A percentile compares a stretch with the other conserved stretches of the same genome.
Evolutionary conservation across 441 rosid genomes (phyloP).

Genomic region (Croton laevigatus): DNA sequence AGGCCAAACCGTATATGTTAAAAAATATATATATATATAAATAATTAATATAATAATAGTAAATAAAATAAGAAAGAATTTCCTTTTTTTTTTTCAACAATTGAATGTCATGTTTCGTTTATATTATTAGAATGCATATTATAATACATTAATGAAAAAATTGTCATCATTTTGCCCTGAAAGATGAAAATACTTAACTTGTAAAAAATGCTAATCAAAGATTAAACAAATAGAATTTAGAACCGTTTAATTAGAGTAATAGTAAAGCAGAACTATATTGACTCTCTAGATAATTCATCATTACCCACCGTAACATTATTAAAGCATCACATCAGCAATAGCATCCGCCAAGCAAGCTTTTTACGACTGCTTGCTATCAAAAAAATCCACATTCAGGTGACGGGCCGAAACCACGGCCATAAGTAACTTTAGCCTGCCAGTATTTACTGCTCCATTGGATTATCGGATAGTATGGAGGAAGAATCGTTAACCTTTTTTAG

Average conservation of each 20-base stretch:
- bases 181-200: slow-evolving; percentile 1
- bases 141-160: too few species aligned
- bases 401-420: neutral
- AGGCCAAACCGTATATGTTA: too few species aligned
- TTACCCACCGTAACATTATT: too few species aligned
- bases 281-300: neutral
- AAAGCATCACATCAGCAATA: too few species aligned
- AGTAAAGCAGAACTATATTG: slow-evolving; percentile 6
- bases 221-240: neutral
- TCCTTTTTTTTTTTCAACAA: too few species aligned
- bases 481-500: neutral
- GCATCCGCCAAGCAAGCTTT: neutral
- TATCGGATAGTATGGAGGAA: too few species aligned
- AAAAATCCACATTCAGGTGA: neutral
- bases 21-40: too few species aligned
- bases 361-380: too few species aligned
- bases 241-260: neutral
- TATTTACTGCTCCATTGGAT: neutral
- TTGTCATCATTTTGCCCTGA: neutral
- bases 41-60: too few species aligned
- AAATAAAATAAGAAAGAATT: too few species aligned
- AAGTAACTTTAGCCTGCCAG: neutral
- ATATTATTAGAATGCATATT: too few species aligned
- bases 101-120: too few species aligned
- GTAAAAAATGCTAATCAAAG: neutral